Conservation (phyloP, 495 filamentous ascomycete genomes). For the Tetracladium setigerum region DNA sequence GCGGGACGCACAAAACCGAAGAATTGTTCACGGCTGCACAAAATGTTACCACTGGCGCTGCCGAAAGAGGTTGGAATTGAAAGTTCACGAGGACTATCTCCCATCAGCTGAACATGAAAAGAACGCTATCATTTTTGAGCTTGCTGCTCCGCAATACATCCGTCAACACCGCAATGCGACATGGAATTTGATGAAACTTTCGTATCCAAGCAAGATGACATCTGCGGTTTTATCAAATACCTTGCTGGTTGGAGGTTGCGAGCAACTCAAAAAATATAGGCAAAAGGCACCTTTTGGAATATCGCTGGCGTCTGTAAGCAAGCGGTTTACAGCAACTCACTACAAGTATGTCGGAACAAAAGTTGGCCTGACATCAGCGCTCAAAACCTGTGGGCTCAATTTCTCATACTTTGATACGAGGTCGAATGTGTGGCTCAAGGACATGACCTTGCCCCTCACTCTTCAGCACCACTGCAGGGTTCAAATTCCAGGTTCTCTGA, state of each 20-base stretch:
- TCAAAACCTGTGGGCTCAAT: conserved; percentile 21
- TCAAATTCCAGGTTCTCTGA: conserved; percentile 19
- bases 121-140: conserved; percentile 17
- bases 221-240: conserved; percentile 1
- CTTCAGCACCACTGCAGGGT: conserved; percentile 26
- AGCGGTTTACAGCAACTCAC: conserved; percentile 29
- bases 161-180: conserved; percentile 19
- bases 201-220: conserved; percentile 7
- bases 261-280: conserved; percentile 7
- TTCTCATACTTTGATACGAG: conserved; percentile 25
- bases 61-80: conserved; percentile 19
- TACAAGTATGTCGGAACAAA: conserved; percentile 24
- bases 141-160: conserved; percentile 16
- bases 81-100: conserved; percentile 8
- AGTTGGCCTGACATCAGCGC: conserved; percentile 21
- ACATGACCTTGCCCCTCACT: conserved; percentile 14
- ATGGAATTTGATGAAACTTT: conserved; percentile 24
- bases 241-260: conserved; percentile 14
- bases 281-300: conserved; percentile 10
- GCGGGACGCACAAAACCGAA: conserved; percentile 1
- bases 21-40: conserved; percentile 26
- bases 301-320: conserved; percentile 30
- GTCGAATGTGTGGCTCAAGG: conserved; percentile 18
- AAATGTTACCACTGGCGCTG: conserved; percentile 28
- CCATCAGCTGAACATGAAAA: conserved; percentile 14